Percentiles rank a stretch among this genome's conserved stretches.
Conservation (phyloP, 2,329 filamentous ascomycete species). For the Colletotrichum sp. region DNA sequence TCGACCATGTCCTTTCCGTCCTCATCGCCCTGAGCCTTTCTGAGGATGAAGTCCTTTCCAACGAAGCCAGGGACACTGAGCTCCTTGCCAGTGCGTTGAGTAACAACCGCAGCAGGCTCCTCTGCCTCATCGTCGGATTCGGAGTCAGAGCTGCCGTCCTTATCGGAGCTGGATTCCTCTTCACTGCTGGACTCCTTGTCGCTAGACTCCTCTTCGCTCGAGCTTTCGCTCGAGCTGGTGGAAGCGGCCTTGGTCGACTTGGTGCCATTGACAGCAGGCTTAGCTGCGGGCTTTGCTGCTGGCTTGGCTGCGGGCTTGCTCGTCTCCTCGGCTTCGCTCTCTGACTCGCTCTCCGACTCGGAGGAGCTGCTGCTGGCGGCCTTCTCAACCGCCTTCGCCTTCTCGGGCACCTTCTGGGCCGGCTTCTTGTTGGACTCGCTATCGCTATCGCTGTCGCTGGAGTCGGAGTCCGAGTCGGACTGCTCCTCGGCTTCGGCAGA, state of each 20-base stretch:
- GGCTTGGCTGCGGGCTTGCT: slow-evolving; percentile 24
- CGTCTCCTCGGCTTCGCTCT: slow-evolving; percentile 28
- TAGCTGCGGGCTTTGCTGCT: slow-evolving; percentile 21
- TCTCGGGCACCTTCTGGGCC: slow-evolving; percentile 21
- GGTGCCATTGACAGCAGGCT: slow-evolving; percentile 7
- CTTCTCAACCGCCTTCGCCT: slow-evolving; percentile 17
- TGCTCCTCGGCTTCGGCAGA: slow-evolving; percentile 28
- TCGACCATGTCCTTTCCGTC: slow-evolving; percentile 53
- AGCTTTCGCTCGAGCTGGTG: slow-evolving; percentile 26
- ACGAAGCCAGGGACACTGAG: slow-evolving; percentile 45
- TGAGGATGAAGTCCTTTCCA: slow-evolving; percentile 58
- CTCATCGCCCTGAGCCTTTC: slow-evolving; percentile 49
- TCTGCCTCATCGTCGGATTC: slow-evolving; percentile 29
- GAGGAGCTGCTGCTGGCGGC: slow-evolving; percentile 4
- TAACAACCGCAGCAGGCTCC: slow-evolving; percentile 38
- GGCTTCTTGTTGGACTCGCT: slow-evolving; percentile 24
- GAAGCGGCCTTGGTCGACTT: slow-evolving; percentile 12
- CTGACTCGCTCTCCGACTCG: slow-evolving; percentile 28
- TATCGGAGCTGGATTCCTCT: slow-evolving; percentile 17
- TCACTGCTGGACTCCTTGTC: slow-evolving; percentile 28
- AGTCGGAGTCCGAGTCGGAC: slow-evolving; percentile 18
- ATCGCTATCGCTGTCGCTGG: slow-evolving; percentile 33
- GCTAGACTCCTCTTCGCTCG: not conserved
- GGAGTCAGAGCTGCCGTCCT: slow-evolving; percentile 23
- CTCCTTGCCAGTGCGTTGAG: slow-evolving; percentile 38